Percentiles rank a stretch among this genome's conserved stretches.
These are phyloP conservation scores for Rhodotorula taiwanensis DNA, from an alignment of 768 basidiomycete species.

Conservation along the genomic window DNA sequence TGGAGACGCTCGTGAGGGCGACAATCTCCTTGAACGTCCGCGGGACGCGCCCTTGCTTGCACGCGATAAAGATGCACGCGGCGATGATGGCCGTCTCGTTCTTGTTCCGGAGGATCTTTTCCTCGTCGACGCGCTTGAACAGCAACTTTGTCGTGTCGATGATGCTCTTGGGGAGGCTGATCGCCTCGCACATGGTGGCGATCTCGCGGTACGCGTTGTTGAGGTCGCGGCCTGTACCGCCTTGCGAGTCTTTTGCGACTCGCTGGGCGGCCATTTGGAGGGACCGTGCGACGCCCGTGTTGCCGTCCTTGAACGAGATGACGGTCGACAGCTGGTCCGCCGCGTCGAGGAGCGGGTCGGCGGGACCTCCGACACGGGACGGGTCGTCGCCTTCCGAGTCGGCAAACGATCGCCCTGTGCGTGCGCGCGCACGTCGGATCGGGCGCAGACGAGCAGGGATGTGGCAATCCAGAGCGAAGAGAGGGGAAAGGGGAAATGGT, in stretches of 20 bases:
- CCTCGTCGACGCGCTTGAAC: slow-evolving; percentile 94
- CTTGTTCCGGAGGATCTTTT: slow-evolving; percentile 84
- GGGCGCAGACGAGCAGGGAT: too few species aligned
- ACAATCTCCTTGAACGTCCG: slow-evolving; percentile 94
- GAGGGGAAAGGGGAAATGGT: slow-evolving; percentile 1
- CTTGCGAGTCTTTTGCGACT: slow-evolving; percentile 52
- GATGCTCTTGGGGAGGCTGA: slow-evolving; percentile 86
- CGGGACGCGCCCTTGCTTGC: slow-evolving; percentile 88
- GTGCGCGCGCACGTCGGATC: too few species aligned
- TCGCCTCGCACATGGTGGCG: slow-evolving; percentile 87
- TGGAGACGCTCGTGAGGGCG: slow-evolving; percentile 84
- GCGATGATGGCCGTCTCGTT: slow-evolving; percentile 88
- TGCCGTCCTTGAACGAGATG: slow-evolving; percentile 91
- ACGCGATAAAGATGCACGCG: slow-evolving; percentile 96
- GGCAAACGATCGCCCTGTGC: slow-evolving; percentile 83
- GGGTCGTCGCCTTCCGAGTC: slow-evolving; percentile 99
- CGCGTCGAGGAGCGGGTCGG: slow-evolving; percentile 86
- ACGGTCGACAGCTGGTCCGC: slow-evolving; percentile 90
- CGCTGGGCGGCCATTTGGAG: slow-evolving; percentile 87
- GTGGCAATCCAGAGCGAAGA: too few species aligned
- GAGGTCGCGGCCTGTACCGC: slow-evolving; percentile 65
- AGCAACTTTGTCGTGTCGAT: slow-evolving; percentile 94
- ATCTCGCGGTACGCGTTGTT: slow-evolving; percentile 86
- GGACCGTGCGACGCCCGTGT: slow-evolving; percentile 82
- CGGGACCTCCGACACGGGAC: slow-evolving; percentile 96